Conservation (phyloP, 75 land plant genomes). For the Pinus albicaulis region DNA sequence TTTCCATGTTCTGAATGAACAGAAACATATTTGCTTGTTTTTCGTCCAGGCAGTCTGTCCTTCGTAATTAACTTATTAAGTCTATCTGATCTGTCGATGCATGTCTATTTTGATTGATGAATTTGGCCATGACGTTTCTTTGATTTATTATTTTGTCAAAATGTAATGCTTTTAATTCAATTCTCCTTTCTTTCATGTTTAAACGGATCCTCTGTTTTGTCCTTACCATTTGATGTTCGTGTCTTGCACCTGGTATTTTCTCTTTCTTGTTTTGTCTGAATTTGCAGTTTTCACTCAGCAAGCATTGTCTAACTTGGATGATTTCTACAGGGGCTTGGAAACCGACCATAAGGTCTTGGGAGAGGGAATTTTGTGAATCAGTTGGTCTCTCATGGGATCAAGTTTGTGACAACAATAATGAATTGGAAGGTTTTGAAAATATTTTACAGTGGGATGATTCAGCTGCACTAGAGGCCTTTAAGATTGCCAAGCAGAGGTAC, state of each 20-base stretch:
- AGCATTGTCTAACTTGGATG: background rate
- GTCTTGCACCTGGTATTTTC: background rate
- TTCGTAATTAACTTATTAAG: background rate
- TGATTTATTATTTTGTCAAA: background rate
- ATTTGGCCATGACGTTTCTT: background rate
- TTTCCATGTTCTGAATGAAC: background rate
- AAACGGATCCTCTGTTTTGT: background rate
- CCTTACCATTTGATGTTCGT: background rate
- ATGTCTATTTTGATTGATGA: background rate
- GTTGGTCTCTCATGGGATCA: slow-evolving; percentile 42
- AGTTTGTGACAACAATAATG: slow-evolving; percentile 37
- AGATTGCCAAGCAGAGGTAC: slow-evolving; percentile 46
- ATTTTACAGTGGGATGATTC: slow-evolving; percentile 68
- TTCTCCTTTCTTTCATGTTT: background rate
- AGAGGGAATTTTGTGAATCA: slow-evolving; percentile 38
- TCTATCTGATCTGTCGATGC: background rate
- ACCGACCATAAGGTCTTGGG: slow-evolving; percentile 33
- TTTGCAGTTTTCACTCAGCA: background rate
- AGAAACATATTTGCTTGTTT: background rate
- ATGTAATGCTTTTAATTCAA: background rate
- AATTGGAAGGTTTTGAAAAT: slow-evolving; percentile 21
- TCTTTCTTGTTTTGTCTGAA: background rate
- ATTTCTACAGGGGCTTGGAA: slow-evolving; percentile 5
- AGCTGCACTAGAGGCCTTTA: slow-evolving; percentile 51
- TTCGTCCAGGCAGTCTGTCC: background rate